These are phyloP conservation scores for Phytophthora vignae DNA, from an alignment of 352 stramenopile genomes.

Conservation along the genomic window DNA sequence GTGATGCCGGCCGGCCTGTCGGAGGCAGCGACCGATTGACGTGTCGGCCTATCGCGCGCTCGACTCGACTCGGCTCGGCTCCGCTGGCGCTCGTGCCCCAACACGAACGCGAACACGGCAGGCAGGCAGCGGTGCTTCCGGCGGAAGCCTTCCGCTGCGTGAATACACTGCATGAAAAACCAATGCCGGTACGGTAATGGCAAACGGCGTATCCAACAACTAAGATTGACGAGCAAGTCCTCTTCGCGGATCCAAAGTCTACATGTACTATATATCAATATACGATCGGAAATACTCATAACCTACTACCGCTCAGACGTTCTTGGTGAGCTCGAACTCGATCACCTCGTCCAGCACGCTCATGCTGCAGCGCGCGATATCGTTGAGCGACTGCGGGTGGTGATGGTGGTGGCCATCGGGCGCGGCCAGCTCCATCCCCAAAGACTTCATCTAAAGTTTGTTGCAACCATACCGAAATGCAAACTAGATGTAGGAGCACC, in stretches of 20 bases:
- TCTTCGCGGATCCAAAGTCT: conserved; percentile 19
- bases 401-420: not conserved
- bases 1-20: not conserved
- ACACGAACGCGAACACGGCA: conserved; percentile 8
- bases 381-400: conserved; percentile 7
- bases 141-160: too few species aligned
- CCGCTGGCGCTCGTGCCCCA: not conserved
- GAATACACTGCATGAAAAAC: not conserved
- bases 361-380: conserved; percentile 47
- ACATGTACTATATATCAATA: conserved; percentile 45
- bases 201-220: not conserved
- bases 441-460: too few species aligned
- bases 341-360: conserved; percentile 54
- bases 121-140: too few species aligned
- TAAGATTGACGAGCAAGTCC: not conserved
- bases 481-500: too few species aligned
- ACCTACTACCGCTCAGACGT: conserved; percentile 29
- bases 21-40: conserved; percentile 19
- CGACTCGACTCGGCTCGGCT: not conserved
- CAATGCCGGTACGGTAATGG: too few species aligned
- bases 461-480: too few species aligned
- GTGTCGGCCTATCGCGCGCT: conserved; percentile 22
- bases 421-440: conserved; percentile 10
- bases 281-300: conserved; percentile 33
- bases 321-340: conserved; percentile 54